Conservation (phyloP, 2,329 filamentous ascomycete genomes). For the Thermochaetoides dissita region DNA sequence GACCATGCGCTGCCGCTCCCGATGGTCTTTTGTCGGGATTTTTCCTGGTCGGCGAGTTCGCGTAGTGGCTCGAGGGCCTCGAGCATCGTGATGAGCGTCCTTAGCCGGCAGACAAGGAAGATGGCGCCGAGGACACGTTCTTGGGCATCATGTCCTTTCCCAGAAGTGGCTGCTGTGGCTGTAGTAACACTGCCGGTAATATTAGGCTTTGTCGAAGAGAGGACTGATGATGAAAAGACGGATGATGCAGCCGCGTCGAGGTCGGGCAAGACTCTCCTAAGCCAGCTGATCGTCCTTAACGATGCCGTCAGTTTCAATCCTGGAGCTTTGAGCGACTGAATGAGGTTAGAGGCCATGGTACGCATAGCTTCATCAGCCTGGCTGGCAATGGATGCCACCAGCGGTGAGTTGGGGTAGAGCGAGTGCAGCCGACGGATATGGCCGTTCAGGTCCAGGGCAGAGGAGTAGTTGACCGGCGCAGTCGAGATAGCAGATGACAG, state of each 20-base stretch:
- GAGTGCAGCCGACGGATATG: slow-evolving; percentile 78
- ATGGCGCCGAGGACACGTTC: slow-evolving; percentile 66
- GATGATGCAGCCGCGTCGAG: slow-evolving; percentile 33
- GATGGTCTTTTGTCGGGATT: slow-evolving; percentile 29
- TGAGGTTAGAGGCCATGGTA: slow-evolving; percentile 72
- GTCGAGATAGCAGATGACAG: slow-evolving; percentile 64
- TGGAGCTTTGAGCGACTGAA: slow-evolving; percentile 61
- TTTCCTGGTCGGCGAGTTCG: slow-evolving; percentile 82
- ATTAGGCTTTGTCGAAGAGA: slow-evolving; percentile 7
- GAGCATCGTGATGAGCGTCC: slow-evolving; percentile 65
- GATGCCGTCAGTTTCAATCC: slow-evolving; percentile 78
- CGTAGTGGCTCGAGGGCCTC: slow-evolving; percentile 72
- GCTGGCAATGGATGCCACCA: slow-evolving; percentile 57
- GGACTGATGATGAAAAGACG: slow-evolving; percentile 6
- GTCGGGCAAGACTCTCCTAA: slow-evolving; percentile 75
- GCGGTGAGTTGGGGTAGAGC: slow-evolving; percentile 64
- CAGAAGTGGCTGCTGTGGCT: too few species aligned
- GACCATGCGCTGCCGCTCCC: slow-evolving; percentile 36
- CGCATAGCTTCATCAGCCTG: slow-evolving; percentile 83
- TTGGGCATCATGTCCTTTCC: slow-evolving; percentile 19
- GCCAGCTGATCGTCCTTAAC: slow-evolving; percentile 81
- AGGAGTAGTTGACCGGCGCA: slow-evolving; percentile 62
- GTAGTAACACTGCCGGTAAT: slow-evolving; percentile 6
- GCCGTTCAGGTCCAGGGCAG: slow-evolving; percentile 80
- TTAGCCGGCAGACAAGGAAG: slow-evolving; percentile 75